Evolutionary conservation across 2,329 filamentous ascomycete genomes (phyloP), one percentile per base, ranked within the genome.

Genomic region (Spiromastix sp.): DNA sequence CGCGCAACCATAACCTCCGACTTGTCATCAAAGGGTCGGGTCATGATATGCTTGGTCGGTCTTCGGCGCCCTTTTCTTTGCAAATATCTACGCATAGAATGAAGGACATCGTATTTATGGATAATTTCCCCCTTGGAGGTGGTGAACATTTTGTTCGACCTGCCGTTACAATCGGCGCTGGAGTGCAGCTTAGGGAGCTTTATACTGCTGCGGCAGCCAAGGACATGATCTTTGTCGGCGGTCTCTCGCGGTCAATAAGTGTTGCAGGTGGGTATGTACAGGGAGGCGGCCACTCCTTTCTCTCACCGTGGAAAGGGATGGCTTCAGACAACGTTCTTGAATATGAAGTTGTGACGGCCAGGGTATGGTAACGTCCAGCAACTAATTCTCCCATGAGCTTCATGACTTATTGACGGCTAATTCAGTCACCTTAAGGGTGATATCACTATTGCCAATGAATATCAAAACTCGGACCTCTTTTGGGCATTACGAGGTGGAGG

Each of bases 401-500:
- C n/a, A n/a, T n/a, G n/a, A n/a, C n/a, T n/a, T n/a, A n/a, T n/a
- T n/a, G n/a, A n/a, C n/a, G n/a, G n/a, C n/a, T 24, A 16, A 3
- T 17, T 10, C 16, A 18, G 4, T 48, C 4, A 24, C 11, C 16
- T 34, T 18, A 18, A 34, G 32, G 72, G 74, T 2, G 38, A 60
- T n/a, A 46, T 67, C n/a, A 41, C 75, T 2, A 64, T 52, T 2
- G 72, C 71, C 0, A 67, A 59, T 2, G 60, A 56, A 0, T 47
- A 45, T 0, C 41, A 67, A 21, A 70, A 79, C 42, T 38, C 57
- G 0, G 75, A 79, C 32, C 57, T 81, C 1, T 79, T 73, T 56
- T 81, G 74, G 75, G 77, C 76, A 1, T 52, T 79, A 1, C 61
- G 61, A 28, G 74, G 74, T 4, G 74, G 75, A 0, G 74, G 76